phyloP scores from a whole-genome alignment of 2,329 filamentous ascomycete genomes.

The Botrytis hyacinthi region DNA sequence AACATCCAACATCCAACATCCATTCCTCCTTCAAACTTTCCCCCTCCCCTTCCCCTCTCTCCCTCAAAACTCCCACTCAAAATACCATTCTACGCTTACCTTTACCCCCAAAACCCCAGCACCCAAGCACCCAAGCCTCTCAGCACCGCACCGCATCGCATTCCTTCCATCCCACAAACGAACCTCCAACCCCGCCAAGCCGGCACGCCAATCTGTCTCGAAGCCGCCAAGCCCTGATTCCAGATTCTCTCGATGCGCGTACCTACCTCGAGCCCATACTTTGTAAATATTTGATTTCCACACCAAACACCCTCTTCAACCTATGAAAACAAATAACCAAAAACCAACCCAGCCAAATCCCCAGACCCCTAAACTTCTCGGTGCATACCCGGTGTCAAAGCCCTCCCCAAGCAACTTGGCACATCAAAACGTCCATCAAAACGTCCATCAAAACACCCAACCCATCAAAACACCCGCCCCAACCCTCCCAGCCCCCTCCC shows the following conservation, averaged over 20 bases:
- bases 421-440: neutral
- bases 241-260: neutral
- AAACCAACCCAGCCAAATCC: too few species aligned
- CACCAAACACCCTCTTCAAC: too few species aligned
- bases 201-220: neutral
- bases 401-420: constrained; percentile 10
- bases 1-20: neutral
- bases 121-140: neutral
- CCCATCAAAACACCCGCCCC: too few species aligned
- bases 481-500: too few species aligned
- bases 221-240: neutral
- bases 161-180: neutral
- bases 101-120: too few species aligned
- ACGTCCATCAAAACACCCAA: neutral
- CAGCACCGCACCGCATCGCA: neutral
- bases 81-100: neutral
- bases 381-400: neutral
- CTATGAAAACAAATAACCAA: too few species aligned
- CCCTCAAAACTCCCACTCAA: neutral
- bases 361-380: neutral
- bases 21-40: neutral
- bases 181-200: neutral
- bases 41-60: neutral
- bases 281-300: too few species aligned
- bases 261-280: too few species aligned